These are phyloP conservation scores for Lipomyces starkeyi DNA, from an alignment of 805 yeast genomes.

Conservation along the genomic window DNA sequence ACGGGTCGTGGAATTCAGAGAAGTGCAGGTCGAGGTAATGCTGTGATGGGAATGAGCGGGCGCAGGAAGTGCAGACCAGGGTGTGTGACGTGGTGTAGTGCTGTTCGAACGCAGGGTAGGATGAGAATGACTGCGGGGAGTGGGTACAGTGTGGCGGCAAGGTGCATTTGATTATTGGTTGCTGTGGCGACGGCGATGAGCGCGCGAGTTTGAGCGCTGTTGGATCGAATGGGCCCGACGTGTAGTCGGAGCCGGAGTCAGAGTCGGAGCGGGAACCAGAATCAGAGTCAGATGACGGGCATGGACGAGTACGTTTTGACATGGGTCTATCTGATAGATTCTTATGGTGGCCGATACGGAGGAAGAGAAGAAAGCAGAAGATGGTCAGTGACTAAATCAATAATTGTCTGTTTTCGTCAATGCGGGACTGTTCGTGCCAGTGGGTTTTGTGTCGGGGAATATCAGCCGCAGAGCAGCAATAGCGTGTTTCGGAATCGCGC, in stretches of 20 bases:
- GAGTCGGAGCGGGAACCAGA: background rate
- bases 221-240: background rate
- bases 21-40: conserved; percentile 55
- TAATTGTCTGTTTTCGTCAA: too few species aligned
- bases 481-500: too few species aligned
- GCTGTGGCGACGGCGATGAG: background rate
- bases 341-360: too few species aligned
- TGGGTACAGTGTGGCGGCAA: conserved; percentile 34
- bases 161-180: conserved; percentile 26
- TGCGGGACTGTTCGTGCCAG: too few species aligned
- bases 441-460: too few species aligned
- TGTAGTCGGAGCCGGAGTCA: background rate
- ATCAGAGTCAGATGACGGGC: background rate
- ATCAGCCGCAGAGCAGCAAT: too few species aligned
- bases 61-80: conserved; percentile 39
- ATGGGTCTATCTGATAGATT: background rate
- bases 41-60: conserved; percentile 51
- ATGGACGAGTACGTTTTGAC: background rate
- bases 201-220: background rate
- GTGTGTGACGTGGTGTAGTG: conserved; percentile 40
- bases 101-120: conserved; percentile 36
- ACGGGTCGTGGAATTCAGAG: conserved; percentile 60
- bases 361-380: background rate
- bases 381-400: background rate
- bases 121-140: conserved; percentile 24